phyloP scores from a whole-genome alignment of 2,329 filamentous ascomycete species.

The Polytolypa hystricis region DNA sequence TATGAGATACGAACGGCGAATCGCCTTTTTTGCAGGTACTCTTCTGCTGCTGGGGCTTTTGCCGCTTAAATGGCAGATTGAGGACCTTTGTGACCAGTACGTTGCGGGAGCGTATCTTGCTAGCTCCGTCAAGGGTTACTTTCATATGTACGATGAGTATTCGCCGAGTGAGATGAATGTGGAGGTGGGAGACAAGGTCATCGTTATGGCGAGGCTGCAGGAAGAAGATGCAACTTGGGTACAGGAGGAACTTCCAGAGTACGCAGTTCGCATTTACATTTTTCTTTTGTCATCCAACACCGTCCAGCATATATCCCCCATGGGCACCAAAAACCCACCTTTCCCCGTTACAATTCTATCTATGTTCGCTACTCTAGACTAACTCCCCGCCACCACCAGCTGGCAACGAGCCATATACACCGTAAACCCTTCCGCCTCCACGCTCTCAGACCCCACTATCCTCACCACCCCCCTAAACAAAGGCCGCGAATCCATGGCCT shows the following conservation, averaged over 20 bases:
- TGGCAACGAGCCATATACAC: conserved; percentile 38
- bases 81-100: conserved; percentile 27
- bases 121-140: conserved; percentile 19
- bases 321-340: neutral
- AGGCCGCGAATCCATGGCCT: conserved; percentile 37
- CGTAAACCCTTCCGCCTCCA: conserved; percentile 26
- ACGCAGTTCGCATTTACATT: conserved; percentile 11
- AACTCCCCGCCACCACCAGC: too few relatives aligned
- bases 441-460: conserved; percentile 9
- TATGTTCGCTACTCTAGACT: too few relatives aligned
- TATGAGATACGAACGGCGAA: conserved; percentile 23
- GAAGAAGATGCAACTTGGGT: conserved; percentile 38
- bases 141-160: conserved; percentile 3
- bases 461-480: conserved; percentile 32
- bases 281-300: too few relatives aligned
- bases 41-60: conserved; percentile 20
- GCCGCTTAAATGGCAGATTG: conserved; percentile 22
- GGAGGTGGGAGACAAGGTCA: conserved; percentile 25
- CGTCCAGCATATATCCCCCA: neutral
- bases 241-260: conserved; percentile 34
- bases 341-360: too few relatives aligned
- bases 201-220: conserved; percentile 35
- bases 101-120: conserved; percentile 25
- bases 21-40: conserved; percentile 16
- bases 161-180: conserved; percentile 5